Evolutionary conservation across 805 yeast genomes (phyloP), one percentile per base, ranked within the genome.

Genomic region (Wickerhamiella galacta): DNA sequence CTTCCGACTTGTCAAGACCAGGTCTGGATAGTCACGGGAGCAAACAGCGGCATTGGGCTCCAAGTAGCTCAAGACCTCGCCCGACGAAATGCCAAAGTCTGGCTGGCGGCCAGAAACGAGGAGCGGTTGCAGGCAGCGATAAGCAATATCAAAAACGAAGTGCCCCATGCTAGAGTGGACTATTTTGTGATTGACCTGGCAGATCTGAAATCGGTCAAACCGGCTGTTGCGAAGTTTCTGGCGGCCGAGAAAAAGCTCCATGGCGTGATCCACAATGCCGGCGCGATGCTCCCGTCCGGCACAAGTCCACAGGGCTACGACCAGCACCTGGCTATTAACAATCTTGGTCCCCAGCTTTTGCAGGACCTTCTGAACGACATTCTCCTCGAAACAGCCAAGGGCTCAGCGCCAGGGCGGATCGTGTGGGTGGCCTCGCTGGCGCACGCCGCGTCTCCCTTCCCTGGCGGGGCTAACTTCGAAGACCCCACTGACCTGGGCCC

Each of bases 351-450:
- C 23, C 61, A 55, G 27, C 41, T 63, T 18, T 45, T 66, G 16
- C 57, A 62, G 37, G 53, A 52, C 32, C 28, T 38, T 16, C 30
- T 38, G 11, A 32, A 36, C 28, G 23, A 16, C 12, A 9, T 18
- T 5, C 20, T 33, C 12, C 8, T 33, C 7, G 10, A 10, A 6
- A 25, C 28, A 6, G 10, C 28, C 10, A 7, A 24, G 15, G 10
- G 8, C 10, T 14, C 28, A 19, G 6, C 19, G 10, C 17, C 28
- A 6, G 52, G 61, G 6, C 52, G 72, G 31, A 51, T 66, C 21
- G 56, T 67, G 6, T 66, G 68, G 61, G 53, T 64, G 2, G 42
- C 66, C 1, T 65, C 71, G 1, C 31, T 53, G 21, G 63, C 55
- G 1, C 64, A 57, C 24, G 33, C 39, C 18, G 21, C 40, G 12